A percentile compares a stretch with the other conserved stretches of the same genome.
phyloP scores from a whole-genome alignment of 2,329 filamentous ascomycete species.

The Exophiala viscosa region DNA sequence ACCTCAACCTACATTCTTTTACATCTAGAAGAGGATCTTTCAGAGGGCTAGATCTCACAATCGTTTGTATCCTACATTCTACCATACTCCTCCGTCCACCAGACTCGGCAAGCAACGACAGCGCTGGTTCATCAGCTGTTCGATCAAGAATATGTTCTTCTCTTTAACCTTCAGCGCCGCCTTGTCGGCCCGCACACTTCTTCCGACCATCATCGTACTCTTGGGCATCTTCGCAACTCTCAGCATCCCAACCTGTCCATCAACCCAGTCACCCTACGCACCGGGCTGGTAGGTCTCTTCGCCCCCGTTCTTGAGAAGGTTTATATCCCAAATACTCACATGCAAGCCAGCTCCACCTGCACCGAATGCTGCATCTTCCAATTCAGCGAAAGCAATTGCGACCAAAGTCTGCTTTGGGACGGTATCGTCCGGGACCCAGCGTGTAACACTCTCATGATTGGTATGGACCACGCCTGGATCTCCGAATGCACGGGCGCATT shows the following conservation, averaged over 20 bases:
- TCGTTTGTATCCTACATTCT: no score
- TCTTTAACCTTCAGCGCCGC: neutral
- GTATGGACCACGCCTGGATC: slow-evolving; percentile 12
- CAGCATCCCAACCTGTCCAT: neutral
- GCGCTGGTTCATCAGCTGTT: neutral
- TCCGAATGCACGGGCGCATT: slow-evolving; percentile 10
- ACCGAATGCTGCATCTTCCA: slow-evolving; percentile 14
- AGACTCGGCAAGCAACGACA: no score
- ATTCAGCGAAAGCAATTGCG: neutral
- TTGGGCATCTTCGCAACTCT: neutral
- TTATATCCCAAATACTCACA: neutral
- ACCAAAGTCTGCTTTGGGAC: neutral
- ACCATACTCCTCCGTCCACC: no score
- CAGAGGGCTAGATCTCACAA: no score
- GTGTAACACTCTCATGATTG: slow-evolving; percentile 1
- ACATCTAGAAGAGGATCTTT: no score
- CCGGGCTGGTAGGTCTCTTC: neutral
- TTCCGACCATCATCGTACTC: neutral
- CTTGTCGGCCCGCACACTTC: neutral
- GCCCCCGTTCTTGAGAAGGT: neutral
- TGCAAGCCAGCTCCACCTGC: slow-evolving; percentile 7
- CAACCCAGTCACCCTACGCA: neutral
- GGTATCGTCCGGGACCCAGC: neutral
- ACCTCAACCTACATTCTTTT: no score
- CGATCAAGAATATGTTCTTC: neutral